phyloP scores from a whole-genome alignment of 2,329 filamentous ascomycete genomes.

The Ceratocystis diversiconidia region DNA sequence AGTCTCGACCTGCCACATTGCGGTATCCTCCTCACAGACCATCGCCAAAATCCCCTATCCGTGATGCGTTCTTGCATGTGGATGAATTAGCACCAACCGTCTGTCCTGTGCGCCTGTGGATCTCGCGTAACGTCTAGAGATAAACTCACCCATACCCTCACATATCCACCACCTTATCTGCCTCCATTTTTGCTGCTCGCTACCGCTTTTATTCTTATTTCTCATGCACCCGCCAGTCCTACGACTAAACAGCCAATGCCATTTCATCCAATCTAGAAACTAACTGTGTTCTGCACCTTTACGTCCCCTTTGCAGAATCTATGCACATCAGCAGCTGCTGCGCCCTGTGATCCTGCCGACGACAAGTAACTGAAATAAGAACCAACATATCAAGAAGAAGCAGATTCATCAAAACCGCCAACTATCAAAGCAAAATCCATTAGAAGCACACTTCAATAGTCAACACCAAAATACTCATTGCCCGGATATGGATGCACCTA shows the following conservation, averaged over 20 bases:
- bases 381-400: background rate
- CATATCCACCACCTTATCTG: no score
- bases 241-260: background rate
- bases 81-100: background rate
- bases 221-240: background rate
- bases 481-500: constrained; percentile 4
- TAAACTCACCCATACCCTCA: background rate
- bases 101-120: background rate
- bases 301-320: background rate
- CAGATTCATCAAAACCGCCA: background rate
- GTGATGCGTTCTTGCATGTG: background rate
- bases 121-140: background rate
- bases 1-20: background rate
- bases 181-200: no score
- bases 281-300: background rate
- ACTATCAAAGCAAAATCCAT: background rate
- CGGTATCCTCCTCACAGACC: background rate
- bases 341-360: background rate
- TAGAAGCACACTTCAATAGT: background rate
- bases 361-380: background rate
- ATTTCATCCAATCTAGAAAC: background rate
- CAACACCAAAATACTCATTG: background rate
- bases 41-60: constrained; percentile 2
- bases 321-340: constrained; percentile 5
- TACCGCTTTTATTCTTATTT: background rate